Evolutionary conservation across 768 basidiomycete species (phyloP), one percentile per base, ranked within the genome.

Genomic region (Gloeopeniophorella convolvens): DNA sequence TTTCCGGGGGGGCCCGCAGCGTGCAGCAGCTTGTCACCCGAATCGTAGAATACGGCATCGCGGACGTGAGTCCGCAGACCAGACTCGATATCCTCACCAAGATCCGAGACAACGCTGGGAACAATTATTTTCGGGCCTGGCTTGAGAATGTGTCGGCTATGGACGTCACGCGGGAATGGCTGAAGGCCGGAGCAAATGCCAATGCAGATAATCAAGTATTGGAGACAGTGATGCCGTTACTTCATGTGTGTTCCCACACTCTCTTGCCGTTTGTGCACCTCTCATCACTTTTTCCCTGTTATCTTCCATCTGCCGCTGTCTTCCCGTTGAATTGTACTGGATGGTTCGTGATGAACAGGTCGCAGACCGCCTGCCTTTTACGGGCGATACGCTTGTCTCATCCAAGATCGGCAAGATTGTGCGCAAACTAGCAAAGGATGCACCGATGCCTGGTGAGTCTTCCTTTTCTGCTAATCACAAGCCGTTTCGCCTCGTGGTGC

Each of bases 91-190:
- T 91, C 45, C 67, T 92, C 48, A 84, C 82, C 15, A 83, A 81
- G 66, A 85, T 91, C 57, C 76, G 89, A 56, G 88, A 92, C 65
- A 79, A 82, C 41, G 89, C 89, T 24, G 85, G 81, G 34, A 88
- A 89, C 62, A 85, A 88, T 60, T 92, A 91, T 62, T 90, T 86
- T 64, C 80, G 86, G 35, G 88, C 87, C 4, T 91, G 89, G 88
- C 76, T 80, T 13, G 88, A 89, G 64, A 89, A 86, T 63, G n/a
- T 62, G 36, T 65, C 66, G 32, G 89, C 87, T 15, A 81, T 91
- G 71, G 85, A 86, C 52, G 74, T 90, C 30, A 79, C 85, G 35
- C 76, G 85, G 42, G 85, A 87, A 58, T 92, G 89, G 89, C 68
- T 92, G 51, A 87, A 82, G 68, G 73, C 82, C 1, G 85, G 78